These are phyloP conservation scores for Backusella parvicylindrica DNA, from an alignment of 192 early-diverging fungal genomes.

Conservation along the genomic window DNA sequence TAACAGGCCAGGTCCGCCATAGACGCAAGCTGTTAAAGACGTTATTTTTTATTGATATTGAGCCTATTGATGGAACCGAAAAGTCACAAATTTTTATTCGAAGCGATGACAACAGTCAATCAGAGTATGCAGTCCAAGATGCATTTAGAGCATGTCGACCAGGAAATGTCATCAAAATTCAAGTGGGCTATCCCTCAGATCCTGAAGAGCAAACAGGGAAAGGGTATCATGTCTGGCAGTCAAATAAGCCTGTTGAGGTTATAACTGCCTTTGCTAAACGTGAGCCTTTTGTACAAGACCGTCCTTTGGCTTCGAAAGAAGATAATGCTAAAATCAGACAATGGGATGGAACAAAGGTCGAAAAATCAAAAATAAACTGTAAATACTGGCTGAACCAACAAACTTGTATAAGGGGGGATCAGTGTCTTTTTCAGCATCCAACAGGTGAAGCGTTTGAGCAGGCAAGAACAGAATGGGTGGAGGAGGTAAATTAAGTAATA, in stretches of 20 bases:
- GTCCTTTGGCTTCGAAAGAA: neutral
- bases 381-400: conserved; percentile 37
- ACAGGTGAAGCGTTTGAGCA: conserved; percentile 21
- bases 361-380: conserved; percentile 17
- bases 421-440: conserved; percentile 33
- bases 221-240: conserved; percentile 18
- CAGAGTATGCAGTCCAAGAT: conserved; percentile 13
- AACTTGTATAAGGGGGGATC: conserved; percentile 13
- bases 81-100: conserved; percentile 42
- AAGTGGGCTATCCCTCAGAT: conserved; percentile 14
- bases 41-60: conserved; percentile 25
- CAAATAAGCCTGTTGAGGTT: neutral
- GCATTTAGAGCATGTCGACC: neutral
- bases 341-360: neutral
- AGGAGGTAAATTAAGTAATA: conserved; percentile 29
- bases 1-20: conserved; percentile 20
- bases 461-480: conserved; percentile 33
- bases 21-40: conserved; percentile 8
- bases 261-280: neutral
- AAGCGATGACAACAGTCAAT: conserved; percentile 35
- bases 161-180: conserved; percentile 16
- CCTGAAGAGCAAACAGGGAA: conserved; percentile 2
- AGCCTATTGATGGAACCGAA: neutral
- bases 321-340: neutral
- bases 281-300: conserved; percentile 7